phyloP scores from a whole-genome alignment of 345 rosid species.

The Sonneratia caseolaris region DNA sequence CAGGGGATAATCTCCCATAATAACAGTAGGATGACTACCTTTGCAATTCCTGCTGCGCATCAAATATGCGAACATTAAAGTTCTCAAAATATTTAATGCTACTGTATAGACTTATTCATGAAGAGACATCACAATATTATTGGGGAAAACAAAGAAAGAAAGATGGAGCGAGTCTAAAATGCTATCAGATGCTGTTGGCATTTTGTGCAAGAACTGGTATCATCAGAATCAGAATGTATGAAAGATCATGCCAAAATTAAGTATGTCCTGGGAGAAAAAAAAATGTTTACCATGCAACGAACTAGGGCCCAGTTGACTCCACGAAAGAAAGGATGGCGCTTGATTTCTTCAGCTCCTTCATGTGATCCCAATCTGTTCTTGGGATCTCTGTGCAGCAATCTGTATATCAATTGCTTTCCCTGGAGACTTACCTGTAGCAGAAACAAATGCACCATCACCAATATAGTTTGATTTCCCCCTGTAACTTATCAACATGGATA shows the following conservation, averaged over 20 bases:
- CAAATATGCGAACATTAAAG: background rate
- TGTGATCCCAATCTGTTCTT: constrained; percentile 64
- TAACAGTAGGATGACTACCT: no score
- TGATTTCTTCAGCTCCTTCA: constrained; percentile 80
- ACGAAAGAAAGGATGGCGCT: constrained; percentile 73
- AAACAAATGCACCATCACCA: background rate
- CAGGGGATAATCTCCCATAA: no score
- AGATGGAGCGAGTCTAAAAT: background rate
- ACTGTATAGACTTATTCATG: background rate
- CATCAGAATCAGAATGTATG: background rate
- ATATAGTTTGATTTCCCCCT: background rate
- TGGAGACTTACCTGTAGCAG: constrained; percentile 55
- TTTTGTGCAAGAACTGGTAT: background rate
- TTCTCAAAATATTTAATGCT: background rate
- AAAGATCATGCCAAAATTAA: background rate
- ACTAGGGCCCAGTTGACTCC: constrained; percentile 82
- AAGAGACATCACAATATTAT: background rate
- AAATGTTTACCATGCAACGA: constrained; percentile 62
- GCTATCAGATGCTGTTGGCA: constrained; percentile 3
- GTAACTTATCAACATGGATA: background rate
- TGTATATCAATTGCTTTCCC: constrained; percentile 67
- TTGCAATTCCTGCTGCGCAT: no score
- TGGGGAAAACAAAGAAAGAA: background rate
- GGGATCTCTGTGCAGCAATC: constrained; percentile 78
- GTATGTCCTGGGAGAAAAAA: constrained; percentile 1